A percentile compares a stretch with the other conserved stretches of the same genome.
phyloP scores from a whole-genome alignment of 2,329 filamentous ascomycete species.

The Alternaria conjuncta region DNA sequence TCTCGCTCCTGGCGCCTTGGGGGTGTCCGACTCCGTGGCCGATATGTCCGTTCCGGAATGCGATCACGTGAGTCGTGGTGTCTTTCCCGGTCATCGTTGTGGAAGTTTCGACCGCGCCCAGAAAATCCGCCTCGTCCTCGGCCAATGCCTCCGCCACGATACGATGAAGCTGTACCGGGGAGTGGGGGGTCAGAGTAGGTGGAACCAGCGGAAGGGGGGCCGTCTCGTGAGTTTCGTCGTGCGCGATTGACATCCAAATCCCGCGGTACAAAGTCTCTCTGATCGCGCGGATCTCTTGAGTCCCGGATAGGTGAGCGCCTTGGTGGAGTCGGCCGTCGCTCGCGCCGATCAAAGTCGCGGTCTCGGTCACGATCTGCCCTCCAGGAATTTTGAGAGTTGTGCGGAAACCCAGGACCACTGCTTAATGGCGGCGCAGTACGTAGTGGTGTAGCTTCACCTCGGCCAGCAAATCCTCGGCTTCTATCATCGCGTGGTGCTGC shows the following conservation, averaged over 20 bases:
- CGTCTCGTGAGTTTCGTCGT: constrained; percentile 73
- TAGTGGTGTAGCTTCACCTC: constrained; percentile 67
- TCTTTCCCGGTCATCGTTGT: constrained; percentile 57
- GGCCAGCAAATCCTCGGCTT: constrained; percentile 66
- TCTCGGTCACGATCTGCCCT: constrained; percentile 59
- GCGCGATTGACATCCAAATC: constrained; percentile 72
- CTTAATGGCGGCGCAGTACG: constrained; percentile 62
- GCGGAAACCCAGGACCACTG: constrained; percentile 27
- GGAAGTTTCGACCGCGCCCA: constrained; percentile 55
- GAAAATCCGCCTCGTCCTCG: constrained; percentile 58
- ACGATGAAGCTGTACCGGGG: constrained; percentile 61
- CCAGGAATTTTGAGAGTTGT: constrained; percentile 59
- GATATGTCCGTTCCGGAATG: constrained; percentile 55
- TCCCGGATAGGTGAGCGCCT: constrained; percentile 68
- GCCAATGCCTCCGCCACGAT: constrained; percentile 61
- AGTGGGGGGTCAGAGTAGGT: constrained; percentile 69
- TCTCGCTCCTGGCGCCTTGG: constrained; percentile 61
- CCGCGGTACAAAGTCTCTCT: constrained; percentile 65
- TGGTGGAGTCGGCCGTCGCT: constrained; percentile 67
- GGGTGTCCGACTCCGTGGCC: constrained; percentile 69
- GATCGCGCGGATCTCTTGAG: constrained; percentile 65
- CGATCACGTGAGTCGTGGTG: constrained; percentile 52
- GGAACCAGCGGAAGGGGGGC: constrained; percentile 73
- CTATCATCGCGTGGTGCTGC: constrained; percentile 59
- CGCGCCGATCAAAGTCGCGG: constrained; percentile 60